Conservation (phyloP, 164 flowering plant species). For the Houttuynia cordata region DNA sequence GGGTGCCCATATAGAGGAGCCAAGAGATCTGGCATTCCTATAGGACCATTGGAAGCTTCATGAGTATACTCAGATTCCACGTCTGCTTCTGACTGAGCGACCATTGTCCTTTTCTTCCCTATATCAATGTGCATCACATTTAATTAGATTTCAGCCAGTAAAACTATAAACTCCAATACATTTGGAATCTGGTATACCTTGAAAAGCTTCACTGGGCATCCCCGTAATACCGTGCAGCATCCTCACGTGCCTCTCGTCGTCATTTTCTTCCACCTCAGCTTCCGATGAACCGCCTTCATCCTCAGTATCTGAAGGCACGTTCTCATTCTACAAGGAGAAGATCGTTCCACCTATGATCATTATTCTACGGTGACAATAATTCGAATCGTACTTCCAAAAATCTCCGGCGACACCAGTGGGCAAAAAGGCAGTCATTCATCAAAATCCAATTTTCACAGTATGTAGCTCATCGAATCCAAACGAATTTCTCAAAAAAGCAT, state of each 20-base stretch:
- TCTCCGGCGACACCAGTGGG: too few species aligned
- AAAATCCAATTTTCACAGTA: too few species aligned
- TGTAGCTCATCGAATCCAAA: too few species aligned
- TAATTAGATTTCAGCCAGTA: neutral
- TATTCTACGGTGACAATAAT: too few species aligned
- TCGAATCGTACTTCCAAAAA: too few species aligned
- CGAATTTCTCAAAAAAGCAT: too few species aligned
- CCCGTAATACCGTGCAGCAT: slow-evolving; percentile 73
- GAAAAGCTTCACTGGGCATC: slow-evolving; percentile 58
- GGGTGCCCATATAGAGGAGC: slow-evolving; percentile 52
- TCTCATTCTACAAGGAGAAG: slow-evolving; percentile 45
- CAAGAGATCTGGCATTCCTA: slow-evolving; percentile 63
- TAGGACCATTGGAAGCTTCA: slow-evolving; percentile 44
- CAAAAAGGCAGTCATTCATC: too few species aligned
- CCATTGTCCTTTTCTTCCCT: slow-evolving; percentile 47
- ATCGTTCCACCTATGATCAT: neutral
- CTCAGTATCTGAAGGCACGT: slow-evolving; percentile 39
- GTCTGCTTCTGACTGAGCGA: slow-evolving; percentile 41
- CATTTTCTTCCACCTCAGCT: slow-evolving; percentile 23
- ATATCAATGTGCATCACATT: neutral
- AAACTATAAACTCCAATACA: neutral
- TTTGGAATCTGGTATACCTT: slow-evolving; percentile 27
- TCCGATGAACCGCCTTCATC: slow-evolving; percentile 11
- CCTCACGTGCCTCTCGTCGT: slow-evolving; percentile 46
- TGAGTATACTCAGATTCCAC: slow-evolving; percentile 70